phyloP scores from a whole-genome alignment of 306 rosid genomes.

The Rosa persica region DNA sequence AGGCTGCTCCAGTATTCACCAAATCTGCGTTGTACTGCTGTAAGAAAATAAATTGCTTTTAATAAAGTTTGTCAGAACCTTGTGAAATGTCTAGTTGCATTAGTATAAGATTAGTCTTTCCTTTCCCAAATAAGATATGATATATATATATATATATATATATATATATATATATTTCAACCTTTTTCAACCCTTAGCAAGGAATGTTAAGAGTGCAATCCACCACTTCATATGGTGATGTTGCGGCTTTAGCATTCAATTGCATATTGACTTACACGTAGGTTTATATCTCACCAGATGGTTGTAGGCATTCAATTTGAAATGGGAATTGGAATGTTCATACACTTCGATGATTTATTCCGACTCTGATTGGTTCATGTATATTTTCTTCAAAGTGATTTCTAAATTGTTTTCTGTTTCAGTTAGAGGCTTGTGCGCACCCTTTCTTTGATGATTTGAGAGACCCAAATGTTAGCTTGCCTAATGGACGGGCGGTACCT shows the following conservation, averaged over 20 bases:
- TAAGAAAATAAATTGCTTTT: constrained; percentile 42
- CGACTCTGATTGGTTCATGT: background rate
- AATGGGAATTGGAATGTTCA: background rate
- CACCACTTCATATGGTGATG: background rate
- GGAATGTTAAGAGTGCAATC: background rate
- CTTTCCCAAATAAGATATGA: background rate
- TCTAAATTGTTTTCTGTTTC: constrained; percentile 22
- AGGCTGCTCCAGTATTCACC: constrained; percentile 95
- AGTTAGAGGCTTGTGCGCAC: constrained; percentile 94
- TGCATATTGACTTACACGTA: background rate
- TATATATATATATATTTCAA: too few relatives aligned
- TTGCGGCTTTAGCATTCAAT: background rate
- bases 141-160: too few relatives aligned
- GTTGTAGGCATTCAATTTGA: background rate
- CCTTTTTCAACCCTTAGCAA: background rate
- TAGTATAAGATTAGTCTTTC: background rate
- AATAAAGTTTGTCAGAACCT: background rate
- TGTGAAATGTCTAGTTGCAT: background rate
- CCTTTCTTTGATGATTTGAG: constrained; percentile 82
- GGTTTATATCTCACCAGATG: background rate
- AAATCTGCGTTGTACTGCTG: constrained; percentile 88
- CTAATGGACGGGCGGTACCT: constrained; percentile 70
- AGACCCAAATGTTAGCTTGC: constrained; percentile 63
- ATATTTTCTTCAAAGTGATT: background rate
- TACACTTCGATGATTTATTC: background rate